Conservation (phyloP, 192 early-diverging fungal genomes). For the Lobosporangium transversale region DNA sequence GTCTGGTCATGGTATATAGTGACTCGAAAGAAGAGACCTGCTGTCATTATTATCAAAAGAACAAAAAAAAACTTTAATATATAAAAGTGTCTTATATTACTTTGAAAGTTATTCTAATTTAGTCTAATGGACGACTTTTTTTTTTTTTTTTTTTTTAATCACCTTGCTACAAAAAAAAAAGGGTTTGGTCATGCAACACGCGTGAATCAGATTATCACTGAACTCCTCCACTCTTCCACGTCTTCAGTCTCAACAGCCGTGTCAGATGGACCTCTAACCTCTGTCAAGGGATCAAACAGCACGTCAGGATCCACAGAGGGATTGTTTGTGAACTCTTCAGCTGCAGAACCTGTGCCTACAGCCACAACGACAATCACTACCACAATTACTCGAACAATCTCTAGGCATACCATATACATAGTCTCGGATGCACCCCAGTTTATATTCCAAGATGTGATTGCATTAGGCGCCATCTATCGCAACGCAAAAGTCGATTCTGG, state of each 20-base stretch:
- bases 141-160: too few species aligned
- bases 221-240: slow-evolving; percentile 46
- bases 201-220: slow-evolving; percentile 64
- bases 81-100: too few species aligned
- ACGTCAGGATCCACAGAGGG: too few species aligned
- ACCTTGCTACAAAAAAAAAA: too few species aligned
- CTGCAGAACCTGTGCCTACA: background rate
- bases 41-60: background rate
- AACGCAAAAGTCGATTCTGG: slow-evolving; percentile 68
- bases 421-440: slow-evolving; percentile 67
- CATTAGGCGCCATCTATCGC: slow-evolving; percentile 61
- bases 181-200: slow-evolving; percentile 72
- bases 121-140: too few species aligned
- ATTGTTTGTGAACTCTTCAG: too few species aligned
- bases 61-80: background rate
- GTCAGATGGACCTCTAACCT: background rate
- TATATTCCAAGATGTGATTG: slow-evolving; percentile 65
- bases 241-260: slow-evolving; percentile 5
- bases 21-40: too few species aligned
- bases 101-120: too few species aligned
- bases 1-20: slow-evolving; percentile 64
- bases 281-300: background rate
- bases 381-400: background rate
- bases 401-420: slow-evolving; percentile 60
- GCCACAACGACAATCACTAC: background rate